A percentile compares a stretch with the other conserved stretches of the same genome.
These are phyloP conservation scores for Boletus bicolor DNA, from an alignment of 768 basidiomycete genomes.

Conservation along the genomic window DNA sequence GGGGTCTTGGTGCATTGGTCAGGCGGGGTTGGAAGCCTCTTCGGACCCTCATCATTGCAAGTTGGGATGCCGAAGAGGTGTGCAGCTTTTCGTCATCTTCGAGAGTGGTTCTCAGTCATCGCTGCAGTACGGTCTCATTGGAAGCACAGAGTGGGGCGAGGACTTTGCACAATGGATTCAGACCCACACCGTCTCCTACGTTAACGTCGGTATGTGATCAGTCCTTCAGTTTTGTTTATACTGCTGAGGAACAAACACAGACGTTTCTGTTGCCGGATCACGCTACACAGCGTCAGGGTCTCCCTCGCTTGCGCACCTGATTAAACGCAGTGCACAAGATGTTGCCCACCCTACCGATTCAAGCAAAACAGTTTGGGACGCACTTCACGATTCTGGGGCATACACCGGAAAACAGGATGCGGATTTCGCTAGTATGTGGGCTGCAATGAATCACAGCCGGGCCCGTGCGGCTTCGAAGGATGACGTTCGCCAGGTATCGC, in stretches of 20 bases:
- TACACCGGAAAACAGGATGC: constrained; percentile 41
- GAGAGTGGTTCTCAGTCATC: background rate
- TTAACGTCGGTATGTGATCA: constrained; percentile 62
- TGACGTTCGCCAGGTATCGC: constrained; percentile 41
- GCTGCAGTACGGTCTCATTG: constrained; percentile 63
- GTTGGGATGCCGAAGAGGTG: constrained; percentile 77
- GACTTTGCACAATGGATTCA: constrained; percentile 83
- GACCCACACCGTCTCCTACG: constrained; percentile 76
- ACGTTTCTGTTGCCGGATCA: constrained; percentile 54
- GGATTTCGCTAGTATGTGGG: constrained; percentile 42
- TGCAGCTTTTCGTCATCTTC: background rate
- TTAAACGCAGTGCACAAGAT: constrained; percentile 50
- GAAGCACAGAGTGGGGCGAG: constrained; percentile 91
- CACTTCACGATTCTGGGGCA: constrained; percentile 51
- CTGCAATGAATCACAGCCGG: constrained; percentile 30
- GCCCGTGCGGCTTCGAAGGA: constrained; percentile 20
- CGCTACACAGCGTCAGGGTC: constrained; percentile 49
- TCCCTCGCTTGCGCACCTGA: constrained; percentile 62
- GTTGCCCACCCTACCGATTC: constrained; percentile 55
- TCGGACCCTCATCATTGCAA: constrained; percentile 67
- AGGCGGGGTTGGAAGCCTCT: constrained; percentile 61
- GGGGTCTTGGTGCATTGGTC: constrained; percentile 49
- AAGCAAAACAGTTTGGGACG: constrained; percentile 56
- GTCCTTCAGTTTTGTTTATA: background rate
- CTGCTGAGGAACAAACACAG: constrained; percentile 28